These are phyloP conservation scores for Crithidia mellificae DNA, from an alignment of 208 protist genomes.

Conservation along the genomic window DNA sequence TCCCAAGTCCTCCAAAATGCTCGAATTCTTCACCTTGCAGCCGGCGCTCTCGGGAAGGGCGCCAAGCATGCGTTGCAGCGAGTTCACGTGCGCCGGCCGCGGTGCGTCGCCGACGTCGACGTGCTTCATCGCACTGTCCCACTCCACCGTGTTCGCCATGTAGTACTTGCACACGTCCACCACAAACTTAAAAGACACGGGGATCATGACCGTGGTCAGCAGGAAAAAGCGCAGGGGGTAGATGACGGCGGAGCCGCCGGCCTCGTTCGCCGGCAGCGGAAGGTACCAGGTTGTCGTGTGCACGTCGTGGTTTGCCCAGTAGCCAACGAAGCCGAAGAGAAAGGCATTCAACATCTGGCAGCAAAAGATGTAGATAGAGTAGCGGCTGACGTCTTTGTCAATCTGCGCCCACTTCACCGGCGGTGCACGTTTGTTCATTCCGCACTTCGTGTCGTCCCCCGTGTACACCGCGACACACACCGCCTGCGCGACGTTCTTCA, in stretches of 20 bases:
- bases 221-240: constrained; percentile 94
- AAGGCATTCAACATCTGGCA: constrained; percentile 83
- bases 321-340: constrained; percentile 84
- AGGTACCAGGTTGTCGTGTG: constrained; percentile 74
- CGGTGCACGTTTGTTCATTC: constrained; percentile 88
- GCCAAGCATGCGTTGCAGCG: constrained; percentile 4
- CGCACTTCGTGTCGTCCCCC: constrained; percentile 95
- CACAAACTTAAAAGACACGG: constrained; percentile 96
- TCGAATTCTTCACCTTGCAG: constrained; percentile 86
- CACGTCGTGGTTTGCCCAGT: constrained; percentile 46
- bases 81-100: constrained; percentile 11
- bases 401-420: constrained; percentile 94
- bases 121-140: constrained; percentile 91
- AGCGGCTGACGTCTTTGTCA: constrained; percentile 85
- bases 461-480: constrained; percentile 94
- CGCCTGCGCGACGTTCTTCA: constrained; percentile 83
- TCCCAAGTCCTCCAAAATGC: constrained; percentile 93
- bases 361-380: constrained; percentile 88
- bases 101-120: constrained; percentile 3
- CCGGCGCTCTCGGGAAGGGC: constrained; percentile 20
- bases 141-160: constrained; percentile 90
- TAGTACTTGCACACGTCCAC: constrained; percentile 95
- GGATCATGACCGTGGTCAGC: constrained; percentile 97
- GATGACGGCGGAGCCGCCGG: constrained; percentile 51
- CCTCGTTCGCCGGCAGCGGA: constrained; percentile 38